These are phyloP conservation scores for Pyracantha coccinea DNA, from an alignment of 331 rosid genomes.

Conservation along the genomic window DNA sequence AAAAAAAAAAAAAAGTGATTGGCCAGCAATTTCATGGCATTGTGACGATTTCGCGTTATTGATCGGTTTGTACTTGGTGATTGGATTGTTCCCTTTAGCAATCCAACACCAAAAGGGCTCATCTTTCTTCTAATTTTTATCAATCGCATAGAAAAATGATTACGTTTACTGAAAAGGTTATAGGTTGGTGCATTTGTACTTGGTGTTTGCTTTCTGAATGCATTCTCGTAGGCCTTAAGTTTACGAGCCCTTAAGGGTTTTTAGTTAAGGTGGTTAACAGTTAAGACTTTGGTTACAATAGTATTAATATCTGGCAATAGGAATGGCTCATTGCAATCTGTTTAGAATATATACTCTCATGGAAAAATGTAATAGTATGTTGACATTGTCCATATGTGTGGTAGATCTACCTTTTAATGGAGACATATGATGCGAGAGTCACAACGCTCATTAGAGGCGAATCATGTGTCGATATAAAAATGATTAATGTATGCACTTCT, in stretches of 20 bases:
- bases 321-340: too few species aligned
- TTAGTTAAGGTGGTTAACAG: neutral
- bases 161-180: neutral
- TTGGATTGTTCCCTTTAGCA: neutral
- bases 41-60: neutral
- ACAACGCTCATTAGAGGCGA: neutral
- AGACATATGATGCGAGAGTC: neutral
- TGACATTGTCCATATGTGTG: neutral
- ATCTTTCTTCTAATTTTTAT: neutral
- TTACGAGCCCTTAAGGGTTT: neutral
- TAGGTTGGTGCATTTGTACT: neutral
- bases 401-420: neutral
- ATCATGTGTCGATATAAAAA: neutral
- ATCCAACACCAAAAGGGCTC: neutral
- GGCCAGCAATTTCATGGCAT: too few species aligned
- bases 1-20: too few species aligned
- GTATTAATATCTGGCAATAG: neutral
- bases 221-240: neutral
- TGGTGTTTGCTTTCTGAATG: neutral
- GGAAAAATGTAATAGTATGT: neutral
- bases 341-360: too few species aligned
- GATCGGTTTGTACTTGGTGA: neutral
- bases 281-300: neutral
- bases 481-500: neutral
- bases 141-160: neutral